Base-by-base conservation (phyloP, 257 asterid genomes). In the Solanum infundibuliforme region DNA sequence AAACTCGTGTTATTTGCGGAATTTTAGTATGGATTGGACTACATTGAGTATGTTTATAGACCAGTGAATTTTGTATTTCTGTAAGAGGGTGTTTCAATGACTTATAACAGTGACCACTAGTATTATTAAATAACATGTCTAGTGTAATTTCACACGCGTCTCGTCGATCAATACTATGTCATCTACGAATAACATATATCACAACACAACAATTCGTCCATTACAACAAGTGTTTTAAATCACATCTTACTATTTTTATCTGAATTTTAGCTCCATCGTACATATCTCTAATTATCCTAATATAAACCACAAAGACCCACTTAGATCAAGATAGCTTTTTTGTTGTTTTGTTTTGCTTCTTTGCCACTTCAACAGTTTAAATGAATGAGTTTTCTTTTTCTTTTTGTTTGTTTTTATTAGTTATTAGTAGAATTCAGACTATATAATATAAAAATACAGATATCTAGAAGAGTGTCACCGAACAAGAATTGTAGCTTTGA, bases 21-120 rank as follows among this genome's bases (percentile, higher is more conserved):
- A 72, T 16, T 0, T 14, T 18, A 11, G 7, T 0, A 32, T 0
- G 8, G 14, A 0, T 18, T 3, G 8, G 27, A 20, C 2, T 18
- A 32, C 6, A 4, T 32, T 32, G 36, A 69, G 21, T 12, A 14
- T 27, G 9, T 27, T 12, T n/a, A 27, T 68, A 4, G 21, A 0
- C 6, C 2, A 8, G 1, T 25, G 11, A 29, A 69, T 11, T 69
- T 69, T 29, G 11, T 4, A 68, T 68, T 29, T 27, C 7, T 27
- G 38, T 2, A 29, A 31, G n/a, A 5, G 6, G n/a, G 1, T 69
- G 3, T 68, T 6, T 29, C 23, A 68, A 27, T 29, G 75, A 11
- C 2, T 65, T 65, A 25, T 65, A 65, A 0, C 18, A n/a, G 1
- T 60, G 29, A 21, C 12, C 5, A 3, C 25, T 0, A 58, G 2